phyloP scores from a whole-genome alignment of 768 basidiomycete species.

The Suillus weaverae region DNA sequence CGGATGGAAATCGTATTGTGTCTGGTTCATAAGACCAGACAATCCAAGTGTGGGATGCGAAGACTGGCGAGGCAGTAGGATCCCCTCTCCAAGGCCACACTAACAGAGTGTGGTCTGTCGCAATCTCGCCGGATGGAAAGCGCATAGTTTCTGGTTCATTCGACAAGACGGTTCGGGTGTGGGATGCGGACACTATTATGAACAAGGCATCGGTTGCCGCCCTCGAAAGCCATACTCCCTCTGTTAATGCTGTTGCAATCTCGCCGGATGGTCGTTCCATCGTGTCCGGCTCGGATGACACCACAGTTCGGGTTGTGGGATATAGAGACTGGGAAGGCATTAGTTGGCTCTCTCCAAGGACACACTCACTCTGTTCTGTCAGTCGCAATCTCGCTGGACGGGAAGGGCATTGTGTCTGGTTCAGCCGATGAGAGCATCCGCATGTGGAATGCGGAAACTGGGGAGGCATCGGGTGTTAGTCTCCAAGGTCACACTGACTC shows the following conservation, averaged over 20 bases:
- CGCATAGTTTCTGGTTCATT: background rate
- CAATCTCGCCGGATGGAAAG: background rate
- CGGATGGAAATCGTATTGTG: no score
- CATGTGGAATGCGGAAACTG: background rate
- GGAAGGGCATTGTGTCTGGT: background rate
- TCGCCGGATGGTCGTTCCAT: constrained; percentile 5
- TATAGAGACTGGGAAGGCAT: background rate
- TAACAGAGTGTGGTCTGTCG: no score
- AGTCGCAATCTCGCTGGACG: background rate
- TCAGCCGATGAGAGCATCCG: background rate
- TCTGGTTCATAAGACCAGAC: no score
- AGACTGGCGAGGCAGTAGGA: no score
- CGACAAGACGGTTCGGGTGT: background rate
- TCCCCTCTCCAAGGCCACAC: no score
- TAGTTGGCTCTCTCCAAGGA: background rate
- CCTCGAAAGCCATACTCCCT: background rate
- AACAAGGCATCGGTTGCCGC: background rate
- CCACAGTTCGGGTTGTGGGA: constrained; percentile 2
- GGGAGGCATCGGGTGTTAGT: background rate
- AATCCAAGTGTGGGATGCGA: no score
- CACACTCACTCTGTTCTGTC: background rate
- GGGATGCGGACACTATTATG: background rate
- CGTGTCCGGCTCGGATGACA: constrained; percentile 6
- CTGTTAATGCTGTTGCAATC: background rate
- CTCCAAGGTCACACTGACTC: background rate